These are phyloP conservation scores for Lantana camara DNA, from an alignment of 257 asterid species.

Conservation along the genomic window DNA sequence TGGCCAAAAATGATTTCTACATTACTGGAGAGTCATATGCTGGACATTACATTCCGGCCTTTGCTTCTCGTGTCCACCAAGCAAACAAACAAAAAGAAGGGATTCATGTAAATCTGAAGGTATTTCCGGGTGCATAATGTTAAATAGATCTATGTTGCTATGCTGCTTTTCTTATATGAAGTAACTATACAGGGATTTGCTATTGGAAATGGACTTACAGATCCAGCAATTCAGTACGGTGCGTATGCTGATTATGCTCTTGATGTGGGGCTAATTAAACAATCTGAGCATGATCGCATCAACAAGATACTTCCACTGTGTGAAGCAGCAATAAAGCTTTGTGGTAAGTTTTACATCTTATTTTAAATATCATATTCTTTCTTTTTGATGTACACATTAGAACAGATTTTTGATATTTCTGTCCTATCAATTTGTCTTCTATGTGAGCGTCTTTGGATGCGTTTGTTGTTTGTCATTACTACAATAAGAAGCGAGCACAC, in stretches of 20 bases:
- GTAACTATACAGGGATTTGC: constrained; percentile 75
- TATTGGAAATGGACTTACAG: constrained; percentile 93
- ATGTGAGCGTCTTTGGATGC: constrained; percentile 7
- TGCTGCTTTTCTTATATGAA: constrained; percentile 29
- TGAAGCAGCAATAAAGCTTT: constrained; percentile 75
- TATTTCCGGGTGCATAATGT: constrained; percentile 30
- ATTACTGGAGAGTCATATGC: constrained; percentile 98
- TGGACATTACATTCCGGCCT: constrained; percentile 95
- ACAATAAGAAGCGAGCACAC: not conserved
- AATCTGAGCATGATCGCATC: constrained; percentile 71
- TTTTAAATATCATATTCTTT: constrained; percentile 4
- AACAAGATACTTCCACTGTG: constrained; percentile 84
- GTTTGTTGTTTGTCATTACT: constrained; percentile 2
- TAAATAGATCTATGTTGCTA: constrained; percentile 9
- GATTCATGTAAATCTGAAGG: constrained; percentile 80
- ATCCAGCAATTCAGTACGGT: constrained; percentile 86
- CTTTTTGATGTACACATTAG: not conserved
- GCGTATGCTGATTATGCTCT: constrained; percentile 94
- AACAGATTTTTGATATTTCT: not conserved
- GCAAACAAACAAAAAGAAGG: constrained; percentile 91
- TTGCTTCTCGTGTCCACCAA: constrained; percentile 84
- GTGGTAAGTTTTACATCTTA: constrained; percentile 55
- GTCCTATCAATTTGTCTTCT: constrained; percentile 6
- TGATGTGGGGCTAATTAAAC: constrained; percentile 74
- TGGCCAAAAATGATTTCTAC: constrained; percentile 78